Percentiles rank a stretch among this genome's conserved stretches.
These are phyloP conservation scores for Lecanosticta acicola DNA, from an alignment of 2,329 filamentous ascomycete genomes.

Conservation along the genomic window DNA sequence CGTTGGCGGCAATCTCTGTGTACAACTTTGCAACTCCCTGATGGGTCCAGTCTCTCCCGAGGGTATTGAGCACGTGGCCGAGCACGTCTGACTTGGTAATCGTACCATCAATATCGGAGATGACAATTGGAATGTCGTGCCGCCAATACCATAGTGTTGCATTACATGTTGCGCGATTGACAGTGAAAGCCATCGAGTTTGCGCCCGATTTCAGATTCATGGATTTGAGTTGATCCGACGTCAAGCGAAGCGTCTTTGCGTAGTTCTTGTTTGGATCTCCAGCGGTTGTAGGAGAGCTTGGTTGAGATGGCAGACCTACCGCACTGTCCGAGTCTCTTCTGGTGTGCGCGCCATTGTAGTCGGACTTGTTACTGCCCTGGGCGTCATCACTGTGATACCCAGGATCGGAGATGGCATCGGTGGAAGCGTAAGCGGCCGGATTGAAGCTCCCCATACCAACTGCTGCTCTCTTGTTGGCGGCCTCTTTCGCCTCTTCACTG, in stretches of 20 bases:
- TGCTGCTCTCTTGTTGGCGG: conserved; percentile 61
- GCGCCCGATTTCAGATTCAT: conserved; percentile 76
- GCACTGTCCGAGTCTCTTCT: conserved; percentile 66
- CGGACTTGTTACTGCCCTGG: conserved; percentile 47
- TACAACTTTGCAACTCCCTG: conserved; percentile 95
- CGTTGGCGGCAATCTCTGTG: conserved; percentile 88
- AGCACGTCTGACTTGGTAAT: conserved; percentile 69
- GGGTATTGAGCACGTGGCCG: conserved; percentile 92
- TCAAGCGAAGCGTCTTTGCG: conserved; percentile 90
- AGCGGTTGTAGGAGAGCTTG: conserved; percentile 46
- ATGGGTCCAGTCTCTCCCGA: conserved; percentile 97
- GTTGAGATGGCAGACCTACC: conserved; percentile 58
- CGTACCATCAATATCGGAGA: conserved; percentile 97
- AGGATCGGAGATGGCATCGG: conserved; percentile 85
- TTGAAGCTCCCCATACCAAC: conserved; percentile 47
- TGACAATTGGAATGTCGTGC: conserved; percentile 86
- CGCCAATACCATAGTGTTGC: conserved; percentile 94
- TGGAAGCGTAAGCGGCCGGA: conserved; percentile 50
- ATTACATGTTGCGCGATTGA: conserved; percentile 86
- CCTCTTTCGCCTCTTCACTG: conserved; percentile 91
- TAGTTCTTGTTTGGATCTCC: conserved; percentile 79
- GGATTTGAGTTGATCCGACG: conserved; percentile 88
- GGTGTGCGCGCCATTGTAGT: conserved; percentile 46
- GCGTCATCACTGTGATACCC: conserved; percentile 89
- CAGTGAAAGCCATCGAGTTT: conserved; percentile 92